These are phyloP conservation scores for Daedaleopsis nitida DNA, from an alignment of 768 basidiomycete genomes.

Conservation along the genomic window DNA sequence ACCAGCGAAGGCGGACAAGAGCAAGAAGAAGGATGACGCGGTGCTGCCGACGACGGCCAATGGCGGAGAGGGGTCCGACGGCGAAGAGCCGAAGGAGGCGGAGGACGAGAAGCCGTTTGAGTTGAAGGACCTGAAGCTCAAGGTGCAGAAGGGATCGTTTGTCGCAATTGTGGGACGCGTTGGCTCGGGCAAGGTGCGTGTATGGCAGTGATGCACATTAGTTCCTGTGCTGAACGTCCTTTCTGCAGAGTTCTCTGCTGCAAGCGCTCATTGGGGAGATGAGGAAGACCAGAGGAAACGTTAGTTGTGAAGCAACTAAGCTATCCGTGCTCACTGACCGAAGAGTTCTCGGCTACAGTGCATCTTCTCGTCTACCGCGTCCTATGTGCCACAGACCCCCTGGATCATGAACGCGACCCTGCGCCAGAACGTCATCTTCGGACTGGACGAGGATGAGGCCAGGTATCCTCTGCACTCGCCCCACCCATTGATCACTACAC, in stretches of 20 bases:
- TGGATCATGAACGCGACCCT: constrained; percentile 74
- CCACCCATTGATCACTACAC: constrained; percentile 17
- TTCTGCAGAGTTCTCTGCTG: constrained; percentile 60
- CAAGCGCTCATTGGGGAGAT: constrained; percentile 86
- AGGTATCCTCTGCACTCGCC: constrained; percentile 34
- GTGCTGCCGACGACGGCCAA: constrained; percentile 21
- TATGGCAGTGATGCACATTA: neutral
- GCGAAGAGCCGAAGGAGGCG: constrained; percentile 28
- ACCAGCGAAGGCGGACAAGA: constrained; percentile 9
- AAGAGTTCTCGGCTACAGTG: constrained; percentile 20
- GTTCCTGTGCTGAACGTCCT: neutral
- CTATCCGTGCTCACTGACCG: constrained; percentile 29
- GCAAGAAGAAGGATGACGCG: constrained; percentile 23
- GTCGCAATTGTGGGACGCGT: constrained; percentile 80
- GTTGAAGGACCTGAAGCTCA: constrained; percentile 62
- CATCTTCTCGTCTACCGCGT: constrained; percentile 53
- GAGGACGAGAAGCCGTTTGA: constrained; percentile 54
- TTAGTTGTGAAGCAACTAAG: neutral
- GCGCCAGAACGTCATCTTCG: constrained; percentile 76
- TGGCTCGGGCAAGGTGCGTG: constrained; percentile 64
- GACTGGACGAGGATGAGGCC: constrained; percentile 60
- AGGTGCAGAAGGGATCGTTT: constrained; percentile 75
- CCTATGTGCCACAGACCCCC: constrained; percentile 61
- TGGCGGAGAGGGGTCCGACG: constrained; percentile 5
- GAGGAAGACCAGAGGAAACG: constrained; percentile 63